Base-by-base conservation (phyloP, 129 eudicot species). In the Flaveria bidentis region DNA sequence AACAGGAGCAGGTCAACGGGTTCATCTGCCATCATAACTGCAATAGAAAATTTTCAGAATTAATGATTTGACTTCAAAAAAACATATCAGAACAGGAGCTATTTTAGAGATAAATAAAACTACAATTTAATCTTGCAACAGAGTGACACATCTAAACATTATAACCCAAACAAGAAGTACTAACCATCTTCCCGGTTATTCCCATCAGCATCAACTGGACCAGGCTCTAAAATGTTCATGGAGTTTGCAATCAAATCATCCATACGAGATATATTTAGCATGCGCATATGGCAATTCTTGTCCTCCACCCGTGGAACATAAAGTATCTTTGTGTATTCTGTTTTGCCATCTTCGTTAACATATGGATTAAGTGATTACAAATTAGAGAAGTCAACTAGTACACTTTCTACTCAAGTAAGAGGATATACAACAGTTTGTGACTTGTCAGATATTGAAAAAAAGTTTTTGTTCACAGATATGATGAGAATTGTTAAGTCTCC, bases 251-350 rank as follows among this genome's bases (percentile, higher is more conserved):
- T 78, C 55, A 94, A 69, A 86, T 94, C 99, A 66, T 87, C 89
- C 78, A 87, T 85, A 18, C 85, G 69, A 16, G 90, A 81, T 58
- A 94, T 94, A 75, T 94, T 67, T 39, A 94, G 85, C 99, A 94
- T 94, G 76, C 97, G 69, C 99, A 94, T 94, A 80, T 84, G 72
- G 75, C 99, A 80, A 83, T 91, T 91, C 85, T 83, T 94, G 85
- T 94, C 97, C 84, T 94, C 99, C 82, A 94, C 97, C 63, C 97
- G 83, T 81, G 98, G 99, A 86, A 94, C 99, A 84, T 91, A 94
- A 49, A 94, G 90, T 76, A 33, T 89, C 80, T 86, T 91, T 33
- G 77, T 66, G 39, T 45, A 75, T 62, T 77, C 90, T 75, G 82
- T 82, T 84, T 72, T 74, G 8, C 85, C 90, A 84, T 86, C 92